Base-by-base conservation (phyloP, 345 rosid species). In the Durio zibethinus region DNA sequence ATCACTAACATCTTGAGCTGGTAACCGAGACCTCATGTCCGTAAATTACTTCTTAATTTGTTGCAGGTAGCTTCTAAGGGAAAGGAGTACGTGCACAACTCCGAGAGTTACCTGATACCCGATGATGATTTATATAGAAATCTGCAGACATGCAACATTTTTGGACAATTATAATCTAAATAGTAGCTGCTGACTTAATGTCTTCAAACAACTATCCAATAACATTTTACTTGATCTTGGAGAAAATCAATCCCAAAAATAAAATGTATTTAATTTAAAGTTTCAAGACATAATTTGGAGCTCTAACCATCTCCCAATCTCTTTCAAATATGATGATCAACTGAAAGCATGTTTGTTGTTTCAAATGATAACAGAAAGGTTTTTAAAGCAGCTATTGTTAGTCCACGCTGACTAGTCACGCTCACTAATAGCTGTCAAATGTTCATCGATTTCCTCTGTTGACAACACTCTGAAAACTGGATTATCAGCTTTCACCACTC, bases 371-470 rank as follows among this genome's bases (percentile, higher is more conserved):
- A 65, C 29, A 57, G 15, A 67, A 38, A 56, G 14, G 68, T 16
- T 31, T 63, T 53, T 35, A n/a, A 38, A 68, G 40, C 65, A 75
- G 57, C 68, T 31, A 42, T 21, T 47, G 31, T 27, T 56, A 31
- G 52, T 56, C 27, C 40, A 52, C 15, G 21, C 64, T 62, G 57
- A 77, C 84, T 82, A 92, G 84, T 90, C 97, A 5, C 95, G 95
- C 83, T 92, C 95, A 74, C 89, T 89, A 38, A 92, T 92, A 75
- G 93, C 97, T 14, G 95, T 92, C 86, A 91, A 83, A 78, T 92
- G 97, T 70, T 91, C 97, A 35, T 92, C 95, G 0, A 92, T 91
- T 79, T 92, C 97, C 74, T 86, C 97, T 0, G 90, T 88, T 69
- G 87, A 83, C 85, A 92, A 72, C 31, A 77, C 86, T 54, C 83